Base-by-base conservation (phyloP, 2,329 filamentous ascomycete genomes). In the Penicillium rolfsii region DNA sequence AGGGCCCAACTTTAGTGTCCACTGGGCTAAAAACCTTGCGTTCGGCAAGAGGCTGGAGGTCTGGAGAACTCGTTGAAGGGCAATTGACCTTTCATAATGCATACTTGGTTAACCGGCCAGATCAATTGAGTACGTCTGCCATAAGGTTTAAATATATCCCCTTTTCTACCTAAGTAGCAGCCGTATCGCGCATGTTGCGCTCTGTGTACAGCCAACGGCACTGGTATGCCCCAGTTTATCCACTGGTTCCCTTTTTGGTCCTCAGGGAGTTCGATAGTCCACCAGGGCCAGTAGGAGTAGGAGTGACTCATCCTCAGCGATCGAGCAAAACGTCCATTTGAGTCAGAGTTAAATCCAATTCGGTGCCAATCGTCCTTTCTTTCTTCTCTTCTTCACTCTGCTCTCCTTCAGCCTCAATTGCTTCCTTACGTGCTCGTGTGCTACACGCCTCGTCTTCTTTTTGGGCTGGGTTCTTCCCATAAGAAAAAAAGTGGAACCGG, bases 231-330 rank as follows among this genome's bases (percentile, higher is more conserved):
- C 59, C 48, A 60, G 54, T 60, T 50, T 61, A 61, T 26, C 59
- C 55, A 57, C 58, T 41, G 36, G 36, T 30, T 43, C 52, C 38
- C 40, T 9, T 46, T 48, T n/a, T 28, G n/a, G 12, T 6, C 43
- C 24, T 46, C n/a, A 22, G 24, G 40, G 43, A 14, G 8, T 12
- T 55, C 19, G 24, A 59, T 56, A 12, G 33, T 56, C 26, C 33
- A 26, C 30, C 30, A 33, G 36, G 53, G 30, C 48, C 38, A 36
- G 50, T 41, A 36, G 11, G 3, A 38, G 16, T 30, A 66, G 30
- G 30, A 33, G 70, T 73, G 71, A 73, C 69, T 73, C 71, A 73
- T 72, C 66, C 58, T 61, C 28, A 35, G 50, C 22, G 50, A 53
- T 53, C 33, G 35, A 36, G 35, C 33, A 54, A 43, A 19, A 5